A percentile compares a stretch with the other conserved stretches of the same genome.
Conservation (phyloP, 2,329 filamentous ascomycete genomes). For the Chaetothyriales sp. region DNA sequence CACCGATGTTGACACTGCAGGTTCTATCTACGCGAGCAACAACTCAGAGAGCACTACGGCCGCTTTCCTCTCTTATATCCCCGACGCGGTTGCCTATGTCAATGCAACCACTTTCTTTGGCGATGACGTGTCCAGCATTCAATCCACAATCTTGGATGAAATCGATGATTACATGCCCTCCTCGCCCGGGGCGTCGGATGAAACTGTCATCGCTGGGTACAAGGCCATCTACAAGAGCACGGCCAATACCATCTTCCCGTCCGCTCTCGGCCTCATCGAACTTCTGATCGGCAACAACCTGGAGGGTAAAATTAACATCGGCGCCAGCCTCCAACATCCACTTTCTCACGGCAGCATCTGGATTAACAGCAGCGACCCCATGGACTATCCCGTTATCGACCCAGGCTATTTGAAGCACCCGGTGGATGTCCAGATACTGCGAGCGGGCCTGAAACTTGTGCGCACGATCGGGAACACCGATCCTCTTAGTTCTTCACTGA, state of each 20-base stretch:
- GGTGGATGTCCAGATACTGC: slow-evolving; percentile 29
- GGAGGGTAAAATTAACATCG: slow-evolving; percentile 12
- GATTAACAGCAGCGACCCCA: slow-evolving; percentile 23
- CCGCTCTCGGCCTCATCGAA: slow-evolving; percentile 14
- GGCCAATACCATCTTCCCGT: slow-evolving; percentile 9
- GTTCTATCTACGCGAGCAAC: slow-evolving; percentile 20
- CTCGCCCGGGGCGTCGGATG: slow-evolving; percentile 3
- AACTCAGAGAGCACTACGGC: slow-evolving; percentile 15
- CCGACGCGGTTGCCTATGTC: slow-evolving; percentile 13
- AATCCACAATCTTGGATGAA: slow-evolving; percentile 5
- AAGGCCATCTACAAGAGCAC: slow-evolving; percentile 14
- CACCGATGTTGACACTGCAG: slow-evolving; percentile 21
- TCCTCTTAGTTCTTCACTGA: slow-evolving; percentile 23
- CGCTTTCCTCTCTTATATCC: slow-evolving; percentile 15
- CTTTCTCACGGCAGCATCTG: slow-evolving; percentile 15
- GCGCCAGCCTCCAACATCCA: slow-evolving; percentile 15
- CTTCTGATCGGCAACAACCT: slow-evolving; percentile 19
- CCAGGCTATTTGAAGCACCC: slow-evolving; percentile 32
- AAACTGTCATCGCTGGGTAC: slow-evolving; percentile 14
- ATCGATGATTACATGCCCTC: slow-evolving; percentile 4
- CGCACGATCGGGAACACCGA: slow-evolving; percentile 22
- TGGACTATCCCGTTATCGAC: slow-evolving; percentile 28
- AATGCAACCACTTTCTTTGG: slow-evolving; percentile 15
- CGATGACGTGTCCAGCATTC: slow-evolving; percentile 1
- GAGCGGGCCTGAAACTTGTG: slow-evolving; percentile 24